Evolutionary conservation across 2,329 filamentous ascomycete species (phyloP).

Genomic region (Hypoxylon sp.): DNA sequence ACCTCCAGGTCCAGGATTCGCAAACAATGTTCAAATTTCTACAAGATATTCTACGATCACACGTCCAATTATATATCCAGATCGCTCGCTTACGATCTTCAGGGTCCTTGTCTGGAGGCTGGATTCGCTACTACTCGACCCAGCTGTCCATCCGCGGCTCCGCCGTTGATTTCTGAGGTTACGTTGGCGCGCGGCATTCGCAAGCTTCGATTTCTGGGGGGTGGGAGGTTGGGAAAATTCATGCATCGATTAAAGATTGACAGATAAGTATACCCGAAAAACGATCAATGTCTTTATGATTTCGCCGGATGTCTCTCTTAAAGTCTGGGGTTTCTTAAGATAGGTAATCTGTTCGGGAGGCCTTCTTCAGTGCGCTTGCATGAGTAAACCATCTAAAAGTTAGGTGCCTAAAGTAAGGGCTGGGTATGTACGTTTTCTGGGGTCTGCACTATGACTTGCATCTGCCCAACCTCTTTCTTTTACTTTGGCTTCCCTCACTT

Average conservation of each 20-base stretch:
- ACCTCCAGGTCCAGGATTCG: neutral
- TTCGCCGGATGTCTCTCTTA: constrained; percentile 2
- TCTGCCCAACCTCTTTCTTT: constrained; percentile 18
- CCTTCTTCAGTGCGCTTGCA: constrained; percentile 2
- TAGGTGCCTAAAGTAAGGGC: too few species aligned
- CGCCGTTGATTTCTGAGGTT: constrained; percentile 15
- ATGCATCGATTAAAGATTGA: neutral
- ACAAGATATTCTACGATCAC: neutral
- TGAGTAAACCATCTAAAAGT: constrained; percentile 1
- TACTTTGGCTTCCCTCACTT: constrained; percentile 11
- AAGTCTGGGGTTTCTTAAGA: constrained; percentile 16
- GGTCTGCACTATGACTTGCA: neutral
- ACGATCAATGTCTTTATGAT: too few species aligned
- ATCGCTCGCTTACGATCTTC: constrained; percentile 14
- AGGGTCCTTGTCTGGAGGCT: constrained; percentile 15
- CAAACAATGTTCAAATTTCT: constrained; percentile 1
- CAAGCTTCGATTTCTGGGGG: neutral
- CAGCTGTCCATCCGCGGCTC: too few species aligned
- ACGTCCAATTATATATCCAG: too few species aligned
- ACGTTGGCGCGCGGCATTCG: constrained; percentile 17
- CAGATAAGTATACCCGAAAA: neutral
- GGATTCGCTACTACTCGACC: constrained; percentile 3
- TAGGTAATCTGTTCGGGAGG: constrained; percentile 9
- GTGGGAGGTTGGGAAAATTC: constrained; percentile 15
- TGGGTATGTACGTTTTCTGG: too few species aligned